Conservation (phyloP, 2,329 filamentous ascomycete species). For the Fusarium sp. region DNA sequence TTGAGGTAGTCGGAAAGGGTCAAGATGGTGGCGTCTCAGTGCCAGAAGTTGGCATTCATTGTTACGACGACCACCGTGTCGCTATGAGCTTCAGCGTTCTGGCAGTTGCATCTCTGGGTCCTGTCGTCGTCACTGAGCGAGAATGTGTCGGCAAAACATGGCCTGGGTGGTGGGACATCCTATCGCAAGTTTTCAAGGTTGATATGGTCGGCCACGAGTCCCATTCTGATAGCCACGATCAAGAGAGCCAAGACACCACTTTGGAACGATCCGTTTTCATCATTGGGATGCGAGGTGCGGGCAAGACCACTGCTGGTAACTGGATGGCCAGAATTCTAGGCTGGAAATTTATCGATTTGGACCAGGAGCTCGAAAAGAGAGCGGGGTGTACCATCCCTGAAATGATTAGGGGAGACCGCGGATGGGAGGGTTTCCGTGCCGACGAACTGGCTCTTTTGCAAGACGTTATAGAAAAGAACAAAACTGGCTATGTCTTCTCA, state of each 20-base stretch:
- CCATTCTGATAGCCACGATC: constrained; percentile 27
- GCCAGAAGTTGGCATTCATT: constrained; percentile 78
- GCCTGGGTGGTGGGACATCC: constrained; percentile 97
- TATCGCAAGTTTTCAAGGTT: constrained; percentile 82
- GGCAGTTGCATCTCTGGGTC: constrained; percentile 74
- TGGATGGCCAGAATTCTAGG: constrained; percentile 84
- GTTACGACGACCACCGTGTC: constrained; percentile 97
- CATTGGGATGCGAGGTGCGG: constrained; percentile 96
- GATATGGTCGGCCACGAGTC: constrained; percentile 79
- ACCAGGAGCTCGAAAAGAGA: constrained; percentile 83
- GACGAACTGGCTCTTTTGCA: constrained; percentile 81
- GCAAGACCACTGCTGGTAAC: constrained; percentile 91
- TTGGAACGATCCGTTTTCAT: constrained; percentile 82
- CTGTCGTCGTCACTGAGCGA: constrained; percentile 84
- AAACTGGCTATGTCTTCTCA: constrained; percentile 84
- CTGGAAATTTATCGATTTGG: constrained; percentile 85
- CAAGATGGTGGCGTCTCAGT: constrained; percentile 59
- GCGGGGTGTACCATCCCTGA: constrained; percentile 84
- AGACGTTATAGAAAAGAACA: constrained; percentile 78
- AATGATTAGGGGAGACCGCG: constrained; percentile 75
- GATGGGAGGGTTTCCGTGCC: constrained; percentile 90
- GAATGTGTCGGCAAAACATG: constrained; percentile 98
- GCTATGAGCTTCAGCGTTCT: constrained; percentile 99
- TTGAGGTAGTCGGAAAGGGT: constrained; percentile 72
- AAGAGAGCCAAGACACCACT: neutral